Percentiles rank a stretch among this genome's conserved stretches.
Evolutionary conservation across 2,329 filamentous ascomycete species (phyloP).

Genomic region (Fusarium papillatum): DNA sequence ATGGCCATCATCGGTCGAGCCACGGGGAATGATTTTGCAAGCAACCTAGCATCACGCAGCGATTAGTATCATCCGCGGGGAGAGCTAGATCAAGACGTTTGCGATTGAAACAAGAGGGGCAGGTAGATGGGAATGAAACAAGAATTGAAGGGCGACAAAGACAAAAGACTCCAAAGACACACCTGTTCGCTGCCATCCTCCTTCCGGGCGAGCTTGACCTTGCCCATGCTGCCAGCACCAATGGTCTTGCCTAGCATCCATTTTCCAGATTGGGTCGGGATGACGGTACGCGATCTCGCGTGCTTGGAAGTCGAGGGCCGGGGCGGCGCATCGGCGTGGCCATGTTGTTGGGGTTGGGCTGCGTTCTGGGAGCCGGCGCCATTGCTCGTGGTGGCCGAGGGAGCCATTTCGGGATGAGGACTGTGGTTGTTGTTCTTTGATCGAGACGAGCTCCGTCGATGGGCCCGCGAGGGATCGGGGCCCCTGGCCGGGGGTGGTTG

Average conservation of each 20-base stretch:
- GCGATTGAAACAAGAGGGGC: slow-evolving; percentile 24
- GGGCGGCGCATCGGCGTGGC: slow-evolving; percentile 51
- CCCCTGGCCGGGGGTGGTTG: slow-evolving; percentile 63
- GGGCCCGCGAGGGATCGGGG: slow-evolving; percentile 63
- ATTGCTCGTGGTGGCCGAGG: slow-evolving; percentile 65
- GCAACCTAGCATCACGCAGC: slow-evolving; percentile 71
- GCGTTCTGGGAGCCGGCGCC: slow-evolving; percentile 66
- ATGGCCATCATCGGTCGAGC: slow-evolving; percentile 88
- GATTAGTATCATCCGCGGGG: slow-evolving; percentile 29
- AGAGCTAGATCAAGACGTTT: slow-evolving; percentile 9
- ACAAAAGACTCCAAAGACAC: slow-evolving; percentile 46
- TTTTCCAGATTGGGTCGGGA: slow-evolving; percentile 90
- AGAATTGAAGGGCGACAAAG: not conserved
- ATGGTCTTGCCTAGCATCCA: slow-evolving; percentile 98
- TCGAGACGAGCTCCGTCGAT: slow-evolving; percentile 64
- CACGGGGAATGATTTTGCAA: slow-evolving; percentile 96
- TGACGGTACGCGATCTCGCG: slow-evolving; percentile 79
- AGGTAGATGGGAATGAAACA: slow-evolving; percentile 16
- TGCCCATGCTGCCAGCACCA: slow-evolving; percentile 98
- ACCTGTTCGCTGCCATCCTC: slow-evolving; percentile 93
- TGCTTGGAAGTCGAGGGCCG: slow-evolving; percentile 60
- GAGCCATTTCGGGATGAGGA: slow-evolving; percentile 61
- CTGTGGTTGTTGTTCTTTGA: slow-evolving; percentile 54
- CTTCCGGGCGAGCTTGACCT: slow-evolving; percentile 96
- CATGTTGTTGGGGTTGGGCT: slow-evolving; percentile 56